Percentiles rank a stretch among this genome's conserved stretches.
Conservation (phyloP, 2,329 filamentous ascomycete genomes). For the Sclerotinia minor region DNA sequence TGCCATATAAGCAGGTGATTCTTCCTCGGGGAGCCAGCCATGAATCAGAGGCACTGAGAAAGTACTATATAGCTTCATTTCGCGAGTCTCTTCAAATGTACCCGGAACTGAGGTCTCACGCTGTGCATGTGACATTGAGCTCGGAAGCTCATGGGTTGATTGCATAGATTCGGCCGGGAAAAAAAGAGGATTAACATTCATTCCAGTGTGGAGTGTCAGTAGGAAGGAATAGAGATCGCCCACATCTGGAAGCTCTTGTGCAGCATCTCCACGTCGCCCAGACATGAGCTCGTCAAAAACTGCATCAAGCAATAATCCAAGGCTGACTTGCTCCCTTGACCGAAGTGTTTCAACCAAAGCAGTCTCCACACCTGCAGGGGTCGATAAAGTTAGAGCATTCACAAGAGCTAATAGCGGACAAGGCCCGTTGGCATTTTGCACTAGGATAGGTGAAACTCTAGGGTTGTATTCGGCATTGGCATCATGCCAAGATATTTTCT, state of each 20-base stretch:
- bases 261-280: slow-evolving; percentile 61
- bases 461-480: slow-evolving; percentile 58
- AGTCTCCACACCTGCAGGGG: slow-evolving; percentile 64
- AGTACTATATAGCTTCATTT: slow-evolving; percentile 88
- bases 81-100: slow-evolving; percentile 80
- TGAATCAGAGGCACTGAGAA: slow-evolving; percentile 89
- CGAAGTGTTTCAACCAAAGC: slow-evolving; percentile 75
- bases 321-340: slow-evolving; percentile 81
- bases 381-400: slow-evolving; percentile 85
- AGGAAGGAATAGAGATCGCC: slow-evolving; percentile 85
- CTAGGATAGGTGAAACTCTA: slow-evolving; percentile 79
- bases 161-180: slow-evolving; percentile 55
- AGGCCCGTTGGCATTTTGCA: slow-evolving; percentile 92
- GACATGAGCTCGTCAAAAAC: slow-evolving; percentile 94
- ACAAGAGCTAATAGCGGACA: slow-evolving; percentile 91
- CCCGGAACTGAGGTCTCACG: slow-evolving; percentile 58
- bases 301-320: slow-evolving; percentile 81
- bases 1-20: slow-evolving; percentile 66
- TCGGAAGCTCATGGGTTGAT: slow-evolving; percentile 43
- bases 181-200: slow-evolving; percentile 96
- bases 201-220: slow-evolving; percentile 85
- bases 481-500: slow-evolving; percentile 86
- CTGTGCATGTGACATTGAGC: slow-evolving; percentile 54
- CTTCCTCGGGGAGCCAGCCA: slow-evolving; percentile 78
- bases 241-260: slow-evolving; percentile 74